These are phyloP conservation scores for Pyrenochaeta sp. DNA, from an alignment of 2,329 filamentous ascomycete genomes.

Conservation along the genomic window DNA sequence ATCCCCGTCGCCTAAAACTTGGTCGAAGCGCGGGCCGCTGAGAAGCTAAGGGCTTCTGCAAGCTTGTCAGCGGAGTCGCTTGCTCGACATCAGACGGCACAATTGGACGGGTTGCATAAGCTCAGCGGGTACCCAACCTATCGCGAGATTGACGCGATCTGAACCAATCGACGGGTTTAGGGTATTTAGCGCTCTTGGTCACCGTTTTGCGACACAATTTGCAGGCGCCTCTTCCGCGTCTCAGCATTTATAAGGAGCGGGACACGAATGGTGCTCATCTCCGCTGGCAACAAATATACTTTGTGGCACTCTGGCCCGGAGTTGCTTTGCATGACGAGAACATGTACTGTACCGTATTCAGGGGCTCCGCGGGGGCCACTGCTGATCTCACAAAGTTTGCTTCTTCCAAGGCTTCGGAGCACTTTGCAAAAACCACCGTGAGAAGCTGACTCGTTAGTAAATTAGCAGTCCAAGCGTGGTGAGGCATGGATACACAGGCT, in stretches of 20 bases:
- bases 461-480: background rate
- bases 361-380: background rate
- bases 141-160: slow-evolving; percentile 19
- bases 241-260: slow-evolving; percentile 1
- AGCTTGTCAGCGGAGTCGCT: slow-evolving; percentile 17
- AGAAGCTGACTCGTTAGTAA: slow-evolving; percentile 28
- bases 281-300: background rate
- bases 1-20: slow-evolving; percentile 22
- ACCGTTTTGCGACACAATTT: background rate
- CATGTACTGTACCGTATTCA: background rate
- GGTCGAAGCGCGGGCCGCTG: slow-evolving; percentile 19
- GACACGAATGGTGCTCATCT: background rate
- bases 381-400: slow-evolving; percentile 9
- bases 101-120: slow-evolving; percentile 21
- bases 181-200: background rate
- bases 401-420: slow-evolving; percentile 18
- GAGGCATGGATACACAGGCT: background rate
- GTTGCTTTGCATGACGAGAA: background rate
- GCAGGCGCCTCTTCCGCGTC: slow-evolving; percentile 13
- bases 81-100: slow-evolving; percentile 17
- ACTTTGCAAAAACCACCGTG: slow-evolving; percentile 18
- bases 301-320: background rate
- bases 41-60: slow-evolving; percentile 17
- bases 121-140: slow-evolving; percentile 2
- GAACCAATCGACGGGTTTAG: slow-evolving; percentile 10